phyloP scores from a whole-genome alignment of 129 eudicot genomes.

The Centella asiatica region DNA sequence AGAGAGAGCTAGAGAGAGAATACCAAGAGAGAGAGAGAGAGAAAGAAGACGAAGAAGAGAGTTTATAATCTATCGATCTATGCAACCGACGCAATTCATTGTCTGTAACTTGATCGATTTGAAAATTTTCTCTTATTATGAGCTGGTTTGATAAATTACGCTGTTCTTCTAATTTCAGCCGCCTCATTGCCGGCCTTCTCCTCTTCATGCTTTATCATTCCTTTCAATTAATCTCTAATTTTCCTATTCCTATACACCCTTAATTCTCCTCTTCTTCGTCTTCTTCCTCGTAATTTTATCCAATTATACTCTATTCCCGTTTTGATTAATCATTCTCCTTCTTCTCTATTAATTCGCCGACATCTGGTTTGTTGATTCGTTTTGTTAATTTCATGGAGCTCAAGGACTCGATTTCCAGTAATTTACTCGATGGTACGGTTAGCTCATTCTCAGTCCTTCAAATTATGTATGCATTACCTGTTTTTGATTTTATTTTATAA shows the following conservation, averaged over 20 bases:
- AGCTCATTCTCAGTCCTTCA: not conserved
- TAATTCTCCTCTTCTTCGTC: not conserved
- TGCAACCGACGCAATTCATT: conserved; percentile 33
- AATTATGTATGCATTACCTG: not conserved
- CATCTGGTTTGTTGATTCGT: conserved; percentile 10
- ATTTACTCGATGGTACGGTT: conserved; percentile 20
- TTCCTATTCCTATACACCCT: conserved; percentile 16
- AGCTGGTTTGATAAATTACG: conserved; percentile 84
- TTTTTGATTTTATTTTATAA: not conserved
- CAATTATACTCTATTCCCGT: not conserved
- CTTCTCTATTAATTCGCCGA: not conserved
- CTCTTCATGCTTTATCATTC: conserved; percentile 77
- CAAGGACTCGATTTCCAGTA: conserved; percentile 46
- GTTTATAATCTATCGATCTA: conserved; percentile 28
- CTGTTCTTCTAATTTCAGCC: conserved; percentile 68
- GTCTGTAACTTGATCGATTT: conserved; percentile 4
- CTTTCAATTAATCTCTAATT: conserved; percentile 50
- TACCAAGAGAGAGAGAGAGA: not conserved
- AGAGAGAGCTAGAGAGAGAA: not conserved
- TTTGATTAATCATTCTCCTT: not conserved
- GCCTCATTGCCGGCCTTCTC: conserved; percentile 89
- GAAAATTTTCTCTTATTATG: conserved; percentile 34
- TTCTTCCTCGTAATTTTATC: not conserved
- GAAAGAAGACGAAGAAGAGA: not conserved
- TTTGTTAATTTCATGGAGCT: conserved; percentile 39